Evolutionary conservation across 1,284 basidiomycete genomes (phyloP).

Genomic region (Afroboletus lepidellus): DNA sequence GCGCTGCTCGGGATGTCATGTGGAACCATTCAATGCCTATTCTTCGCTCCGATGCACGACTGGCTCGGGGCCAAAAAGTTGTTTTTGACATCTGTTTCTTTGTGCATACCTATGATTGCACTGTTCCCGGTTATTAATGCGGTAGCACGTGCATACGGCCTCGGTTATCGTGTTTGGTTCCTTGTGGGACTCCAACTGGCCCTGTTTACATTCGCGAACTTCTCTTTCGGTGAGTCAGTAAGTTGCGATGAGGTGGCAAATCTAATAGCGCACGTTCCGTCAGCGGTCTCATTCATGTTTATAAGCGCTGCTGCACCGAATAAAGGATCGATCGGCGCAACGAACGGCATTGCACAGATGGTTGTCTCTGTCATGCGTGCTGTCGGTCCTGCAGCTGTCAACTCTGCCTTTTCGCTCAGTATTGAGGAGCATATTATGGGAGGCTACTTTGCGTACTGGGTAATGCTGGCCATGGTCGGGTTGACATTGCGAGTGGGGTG

Average conservation of each 20-base stretch:
- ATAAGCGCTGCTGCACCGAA: conserved; percentile 44
- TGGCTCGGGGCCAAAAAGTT: conserved; percentile 39
- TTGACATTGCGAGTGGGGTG: conserved; percentile 27
- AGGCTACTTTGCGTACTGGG: conserved; percentile 44
- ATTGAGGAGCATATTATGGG: conserved; percentile 41
- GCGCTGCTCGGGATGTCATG: conserved; percentile 39
- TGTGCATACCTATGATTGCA: conserved; percentile 35
- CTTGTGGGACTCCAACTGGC: conserved; percentile 34
- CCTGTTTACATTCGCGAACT: conserved; percentile 16
- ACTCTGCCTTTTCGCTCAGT: conserved; percentile 40
- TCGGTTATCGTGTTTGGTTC: conserved; percentile 29
- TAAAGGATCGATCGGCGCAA: conserved; percentile 52
- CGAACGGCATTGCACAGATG: conserved; percentile 56
- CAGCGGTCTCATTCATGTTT: conserved; percentile 45
- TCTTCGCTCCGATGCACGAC: conserved; percentile 41
- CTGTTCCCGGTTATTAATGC: conserved; percentile 42
- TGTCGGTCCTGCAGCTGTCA: conserved; percentile 49
- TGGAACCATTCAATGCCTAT: conserved; percentile 39
- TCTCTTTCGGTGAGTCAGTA: conserved; percentile 35
- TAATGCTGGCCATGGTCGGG: conserved; percentile 31
- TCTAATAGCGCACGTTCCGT: background rate
- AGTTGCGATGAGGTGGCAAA: background rate
- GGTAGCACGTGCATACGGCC: conserved; percentile 28
- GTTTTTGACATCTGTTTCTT: conserved; percentile 33
- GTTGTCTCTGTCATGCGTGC: conserved; percentile 41